Conservation (phyloP, 164 flowering plant genomes). For the Chimonanthus praecox region DNA sequence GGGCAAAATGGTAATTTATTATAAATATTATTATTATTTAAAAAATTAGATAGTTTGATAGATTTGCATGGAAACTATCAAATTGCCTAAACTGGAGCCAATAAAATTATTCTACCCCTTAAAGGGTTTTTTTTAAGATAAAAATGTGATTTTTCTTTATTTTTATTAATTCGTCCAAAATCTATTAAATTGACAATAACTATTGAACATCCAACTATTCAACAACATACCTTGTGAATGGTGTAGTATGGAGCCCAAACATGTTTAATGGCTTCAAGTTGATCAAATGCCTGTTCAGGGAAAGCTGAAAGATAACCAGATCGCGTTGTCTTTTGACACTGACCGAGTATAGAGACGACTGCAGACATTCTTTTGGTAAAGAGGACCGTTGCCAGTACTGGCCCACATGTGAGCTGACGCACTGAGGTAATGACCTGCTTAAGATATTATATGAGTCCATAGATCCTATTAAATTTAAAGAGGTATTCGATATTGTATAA, state of each 20-base stretch:
- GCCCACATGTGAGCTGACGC: slow-evolving; percentile 92
- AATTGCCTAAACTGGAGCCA: too few species aligned
- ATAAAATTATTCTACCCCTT: too few species aligned
- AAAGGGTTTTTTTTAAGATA: too few species aligned
- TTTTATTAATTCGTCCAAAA: too few species aligned
- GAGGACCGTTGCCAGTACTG: slow-evolving; percentile 60
- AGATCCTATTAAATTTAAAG: not conserved
- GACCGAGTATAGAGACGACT: slow-evolving; percentile 49
- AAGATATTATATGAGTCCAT: not conserved
- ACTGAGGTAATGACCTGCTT: slow-evolving; percentile 81
- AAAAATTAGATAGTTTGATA: too few species aligned
- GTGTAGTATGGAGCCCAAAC: slow-evolving; percentile 97
- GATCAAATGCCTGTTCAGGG: slow-evolving; percentile 67
- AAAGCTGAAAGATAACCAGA: slow-evolving; percentile 91
- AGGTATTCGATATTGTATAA: not conserved
- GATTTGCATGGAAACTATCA: too few species aligned
- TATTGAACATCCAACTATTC: too few species aligned
- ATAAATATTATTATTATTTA: too few species aligned
- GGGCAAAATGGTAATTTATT: too few species aligned
- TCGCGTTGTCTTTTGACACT: slow-evolving; percentile 63
- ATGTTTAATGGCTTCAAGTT: slow-evolving; percentile 64
- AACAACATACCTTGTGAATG: slow-evolving; percentile 73
- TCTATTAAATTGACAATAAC: too few species aligned
- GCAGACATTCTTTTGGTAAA: slow-evolving; percentile 57
- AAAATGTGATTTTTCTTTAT: not conserved